Base-by-base conservation (phyloP, 805 yeast species). In the Starmerella khaoyaiensis region DNA sequence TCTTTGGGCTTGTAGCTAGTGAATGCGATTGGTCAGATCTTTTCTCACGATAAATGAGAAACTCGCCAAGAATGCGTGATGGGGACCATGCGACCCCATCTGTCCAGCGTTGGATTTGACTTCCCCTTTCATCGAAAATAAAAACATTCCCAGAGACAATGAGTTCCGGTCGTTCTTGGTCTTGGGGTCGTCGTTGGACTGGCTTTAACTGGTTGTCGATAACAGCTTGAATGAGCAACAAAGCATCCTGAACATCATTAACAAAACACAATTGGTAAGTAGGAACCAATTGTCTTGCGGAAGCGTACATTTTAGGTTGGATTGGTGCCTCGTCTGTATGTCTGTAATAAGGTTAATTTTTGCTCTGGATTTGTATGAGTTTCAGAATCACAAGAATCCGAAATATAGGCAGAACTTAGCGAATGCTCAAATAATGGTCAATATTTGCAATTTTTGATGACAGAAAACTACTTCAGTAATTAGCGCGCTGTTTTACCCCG, bases 41-140 rank as follows among this genome's bases (percentile, higher is more conserved):
- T 38, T 65, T 71, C 54, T 84, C 93, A 20, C 93, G 69, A 57
- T 86, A 86, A 9, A 86, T 76, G 23, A 86, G 62, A 50, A 86
- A 86, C 41, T 90, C 66, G 5, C 94, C 94, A 20, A 83, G 65
- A 27, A 86, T 83, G 33, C 96, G 65, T 2, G 93, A 78, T 0
- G 96, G 94, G 2, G 86, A 74, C 97, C 97, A 86, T 11, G 86
- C 65, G 11, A 81, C 71, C n/a, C 95, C 94, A 53, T 86, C 97
- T 1, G 97, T 86, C 97, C 97, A 86, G 41, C 97, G 66, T 54
- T 79, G 80, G 42, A 86, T 84, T 3, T 87, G 84, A 0, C 86
- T 74, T 10, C 69, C 63, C 47, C 79, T 82, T 57, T 86, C 94
- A 33, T 78, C 71, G 52, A 86, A 84, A 1, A 87, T 82, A 58